Evolutionary conservation across 2,329 filamentous ascomycete genomes (phyloP).

Genomic region (Colletotrichum viniferum): DNA sequence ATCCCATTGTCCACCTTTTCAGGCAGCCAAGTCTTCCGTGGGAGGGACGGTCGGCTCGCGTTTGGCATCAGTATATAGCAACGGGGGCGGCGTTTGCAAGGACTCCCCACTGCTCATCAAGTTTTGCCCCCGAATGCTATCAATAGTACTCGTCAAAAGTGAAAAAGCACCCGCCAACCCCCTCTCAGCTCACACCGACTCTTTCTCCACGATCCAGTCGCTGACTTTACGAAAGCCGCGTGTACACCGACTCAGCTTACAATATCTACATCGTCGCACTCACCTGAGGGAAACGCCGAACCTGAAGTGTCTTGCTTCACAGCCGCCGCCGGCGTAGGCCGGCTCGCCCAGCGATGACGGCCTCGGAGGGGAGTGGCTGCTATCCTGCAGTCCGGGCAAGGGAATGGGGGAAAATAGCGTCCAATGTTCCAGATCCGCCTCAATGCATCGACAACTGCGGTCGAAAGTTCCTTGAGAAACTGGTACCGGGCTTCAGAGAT

Average conservation of each 20-base stretch:
- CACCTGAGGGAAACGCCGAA: not conserved
- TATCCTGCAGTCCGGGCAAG: not conserved
- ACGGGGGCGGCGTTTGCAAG: not conserved
- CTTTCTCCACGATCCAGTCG: not conserved
- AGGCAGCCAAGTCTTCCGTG: not conserved
- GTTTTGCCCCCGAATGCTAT: not conserved
- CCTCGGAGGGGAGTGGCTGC: not conserved
- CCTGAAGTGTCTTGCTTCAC: not conserved
- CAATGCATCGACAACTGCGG: slow-evolving; percentile 39
- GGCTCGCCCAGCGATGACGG: not conserved
- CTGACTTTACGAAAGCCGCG: not conserved
- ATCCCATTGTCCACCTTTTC: not conserved
- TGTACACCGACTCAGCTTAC: not conserved
- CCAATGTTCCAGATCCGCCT: slow-evolving; percentile 33
- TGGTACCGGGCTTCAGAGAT: slow-evolving; percentile 31
- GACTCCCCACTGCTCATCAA: not conserved
- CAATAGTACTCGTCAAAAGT: not conserved
- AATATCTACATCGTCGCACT: not conserved
- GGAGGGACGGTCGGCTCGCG: not conserved
- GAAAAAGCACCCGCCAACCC: not conserved
- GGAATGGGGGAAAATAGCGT: slow-evolving; percentile 33
- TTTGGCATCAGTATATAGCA: slow-evolving; percentile 1
- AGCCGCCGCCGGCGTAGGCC: not conserved
- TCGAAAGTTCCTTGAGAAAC: slow-evolving; percentile 31
- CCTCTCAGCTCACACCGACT: not conserved